Evolutionary conservation across 768 basidiomycete genomes (phyloP), one percentile per base, ranked within the genome.

Genomic region (Myochromella boudieri): DNA sequence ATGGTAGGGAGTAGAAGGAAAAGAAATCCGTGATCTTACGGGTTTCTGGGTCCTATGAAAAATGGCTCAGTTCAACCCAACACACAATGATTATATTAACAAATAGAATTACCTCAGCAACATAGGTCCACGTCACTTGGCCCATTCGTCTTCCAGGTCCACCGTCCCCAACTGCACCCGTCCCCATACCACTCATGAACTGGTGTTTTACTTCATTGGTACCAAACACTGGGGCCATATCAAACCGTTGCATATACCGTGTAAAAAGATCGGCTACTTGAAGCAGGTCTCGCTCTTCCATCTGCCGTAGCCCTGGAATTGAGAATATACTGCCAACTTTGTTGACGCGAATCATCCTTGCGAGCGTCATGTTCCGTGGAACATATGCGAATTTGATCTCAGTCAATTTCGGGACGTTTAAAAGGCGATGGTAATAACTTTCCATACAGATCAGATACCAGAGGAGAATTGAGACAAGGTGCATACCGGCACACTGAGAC

Each of bases 1-100:
- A 98, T 0, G 97, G 95, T 18, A 99, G 81, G 11, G 90, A 90
- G 66, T 97, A 99, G 73, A 98, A 95, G 7, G 95, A 95, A 68
- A 97, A 87, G 61, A 95, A 89, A 68, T 99, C 97, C 1, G 95
- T 97, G 57, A 99, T 85, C 51, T 78, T 77, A 49, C 87, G 81
- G 2, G 87, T 87, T 48, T 79, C 67, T 1, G 90, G 87, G 65
- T 97, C 80, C 95, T 98, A 17, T 14, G 6, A 25, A 2, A 38
- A 2, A 52, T 25, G 11, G 11, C 6, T 15, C 26, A 33, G 27
- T 17, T 50, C 12, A 48, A 36, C 21, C 17, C n/a, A 24, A 24
- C 34, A 27, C 15, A 32, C 31, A 7, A 41, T 24, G 24, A 20
- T 39, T 12, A 27, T 12, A 14, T 38, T 22, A n/a, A 20, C 37